Evolutionary conservation across 495 filamentous ascomycete species (phyloP), one percentile per base, ranked within the genome.

Genomic region (Aspergillus asperescens): DNA sequence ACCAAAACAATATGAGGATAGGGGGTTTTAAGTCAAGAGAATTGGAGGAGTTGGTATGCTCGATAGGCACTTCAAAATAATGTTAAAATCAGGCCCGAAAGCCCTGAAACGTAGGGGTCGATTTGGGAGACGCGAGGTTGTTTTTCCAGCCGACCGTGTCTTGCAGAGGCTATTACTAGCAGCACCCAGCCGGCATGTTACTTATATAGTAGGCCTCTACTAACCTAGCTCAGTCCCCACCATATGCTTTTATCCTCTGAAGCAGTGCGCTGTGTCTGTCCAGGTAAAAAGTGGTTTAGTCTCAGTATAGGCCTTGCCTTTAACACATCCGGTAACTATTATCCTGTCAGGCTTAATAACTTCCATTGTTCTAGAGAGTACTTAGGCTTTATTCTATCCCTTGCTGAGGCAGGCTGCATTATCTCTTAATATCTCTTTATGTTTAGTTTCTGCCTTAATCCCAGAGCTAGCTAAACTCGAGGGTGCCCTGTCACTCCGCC

Each of bases 381-480:
- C 46, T 49, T 46, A 27, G 24, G 42, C 24, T 27, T 27, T 16
- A 10, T 46, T 46, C 42, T 29, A 25, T 25, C 42, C 24, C 42
- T 46, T 16, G 24, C 42, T 29, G 24, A 46, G 24, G 42, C 24
- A 25, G 24, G 42, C 42, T 46, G 18, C 9, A 35, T 35, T 12
- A 35, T 35, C 13, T 35, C 32, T 35, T 35, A 16, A 35, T 35
- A 35, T 35, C 32, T 35, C 32, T 28, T 28, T 35, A 16, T 43
- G 18, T 22, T 27, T 23, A 16, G 23, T 46, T 29, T 20, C 42
- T 46, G 42, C 42, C 24, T 46, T 20, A 29, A 46, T 27, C 42
- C 42, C 42, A 46, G 42, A 49, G 46, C 29, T 35, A 24, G 46
- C 46, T 49, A 25, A 49, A 49, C 28, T 49, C 15, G 29, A 49